Percentiles rank a stretch among this genome's conserved stretches.
phyloP scores from a whole-genome alignment of 2,329 filamentous ascomycete species.

The Huntiella decipiens region DNA sequence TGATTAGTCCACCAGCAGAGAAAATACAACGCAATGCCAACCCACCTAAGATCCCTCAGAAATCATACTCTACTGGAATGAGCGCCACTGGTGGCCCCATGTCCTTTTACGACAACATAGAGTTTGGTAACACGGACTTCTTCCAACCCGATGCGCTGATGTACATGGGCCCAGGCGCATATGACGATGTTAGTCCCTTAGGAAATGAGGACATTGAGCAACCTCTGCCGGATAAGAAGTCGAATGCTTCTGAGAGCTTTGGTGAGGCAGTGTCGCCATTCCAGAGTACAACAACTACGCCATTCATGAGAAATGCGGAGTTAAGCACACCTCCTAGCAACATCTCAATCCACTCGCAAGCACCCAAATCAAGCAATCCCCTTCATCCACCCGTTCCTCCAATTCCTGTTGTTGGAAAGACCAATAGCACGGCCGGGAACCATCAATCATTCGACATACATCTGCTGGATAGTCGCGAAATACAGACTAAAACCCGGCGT shows the following conservation, averaged over 20 bases:
- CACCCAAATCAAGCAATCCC: no score
- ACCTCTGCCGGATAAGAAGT: background rate
- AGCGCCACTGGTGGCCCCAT: constrained; percentile 13
- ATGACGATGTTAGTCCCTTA: constrained; percentile 27
- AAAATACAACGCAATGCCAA: constrained; percentile 23
- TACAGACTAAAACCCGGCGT: constrained; percentile 15
- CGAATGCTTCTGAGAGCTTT: no score
- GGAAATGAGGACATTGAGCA: constrained; percentile 19
- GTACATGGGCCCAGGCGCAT: constrained; percentile 29
- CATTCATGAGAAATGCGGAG: background rate
- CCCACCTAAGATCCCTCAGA: constrained; percentile 29
- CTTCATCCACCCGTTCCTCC: no score
- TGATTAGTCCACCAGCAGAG: constrained; percentile 19
- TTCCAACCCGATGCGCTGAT: constrained; percentile 35
- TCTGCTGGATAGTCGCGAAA: constrained; percentile 20
- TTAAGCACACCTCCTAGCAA: no score
- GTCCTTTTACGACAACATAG: constrained; percentile 16
- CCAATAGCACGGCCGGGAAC: background rate
- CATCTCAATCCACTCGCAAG: no score
- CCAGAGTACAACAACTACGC: constrained; percentile 8
- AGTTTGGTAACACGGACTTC: constrained; percentile 21
- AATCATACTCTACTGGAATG: constrained; percentile 10
- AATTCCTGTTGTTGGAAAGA: no score
- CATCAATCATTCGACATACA: constrained; percentile 13
- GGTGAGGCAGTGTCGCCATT: background rate